Evolutionary conservation across 371 early-diverging fungal genomes (phyloP), one percentile per base, ranked within the genome.

Genomic region (Mucor sp.): DNA sequence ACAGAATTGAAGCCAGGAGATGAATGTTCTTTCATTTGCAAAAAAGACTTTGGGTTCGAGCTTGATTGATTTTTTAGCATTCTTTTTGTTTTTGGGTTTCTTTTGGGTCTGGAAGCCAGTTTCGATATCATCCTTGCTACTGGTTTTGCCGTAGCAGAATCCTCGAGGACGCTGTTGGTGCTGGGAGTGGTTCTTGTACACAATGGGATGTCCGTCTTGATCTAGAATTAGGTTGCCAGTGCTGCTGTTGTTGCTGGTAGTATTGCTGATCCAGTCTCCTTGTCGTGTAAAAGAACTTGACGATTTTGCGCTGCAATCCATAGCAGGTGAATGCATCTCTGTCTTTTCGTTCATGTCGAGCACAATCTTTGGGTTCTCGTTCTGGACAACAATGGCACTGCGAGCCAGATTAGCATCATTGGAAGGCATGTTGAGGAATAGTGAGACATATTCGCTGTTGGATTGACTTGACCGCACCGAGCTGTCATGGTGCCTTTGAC

Each of bases 41-140:
- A 99, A 99, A 81, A 93, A 99, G 30, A 96, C 96, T 82, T 99
- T 99, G 61, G 99, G 99, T 68, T 99, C 99, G 0, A 98, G 91
- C n/a, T 97, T 89, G 33, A 95, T 23, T 33, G 25, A 14, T 4
- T 41, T 30, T 25, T 8, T 39, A 27, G 15, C 27, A 25, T 23
- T 15, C 41, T 41, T 27, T 17, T 41, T 41, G 41, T 17, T 41
- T 41, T 41, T 41, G 5, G 41, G 41, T 9, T 41, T 41, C 41
- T 41, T 15, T 41, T 41, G 41, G 0, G 17, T 17, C 41, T 41
- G 15, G 14, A 53, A 2, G 27, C 53, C 27, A 8, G 25, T 53
- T 53, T 53, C 53, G 2, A 53, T 53, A 21, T 53, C 53, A 25
- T 27, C 14, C 23, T 53, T 27, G 3, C 21, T 47, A 19, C 19